phyloP scores from a whole-genome alignment of 768 basidiomycete genomes.

The Imleria badia region DNA sequence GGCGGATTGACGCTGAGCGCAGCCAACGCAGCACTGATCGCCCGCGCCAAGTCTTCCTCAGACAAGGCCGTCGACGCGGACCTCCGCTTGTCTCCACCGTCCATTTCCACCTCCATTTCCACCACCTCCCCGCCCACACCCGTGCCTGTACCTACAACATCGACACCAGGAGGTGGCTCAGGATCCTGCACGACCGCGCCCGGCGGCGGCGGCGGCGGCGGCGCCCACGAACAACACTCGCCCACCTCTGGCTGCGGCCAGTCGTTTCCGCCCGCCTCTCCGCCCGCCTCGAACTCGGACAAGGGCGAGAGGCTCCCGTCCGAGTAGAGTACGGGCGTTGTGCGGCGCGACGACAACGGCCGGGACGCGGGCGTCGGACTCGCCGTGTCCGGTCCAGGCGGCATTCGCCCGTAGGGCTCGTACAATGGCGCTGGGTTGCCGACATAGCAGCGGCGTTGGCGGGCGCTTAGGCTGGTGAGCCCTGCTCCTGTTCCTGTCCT shows the following conservation, averaged over 20 bases:
- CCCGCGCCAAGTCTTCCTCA: slow-evolving; percentile 20
- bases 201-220: slow-evolving; percentile 1
- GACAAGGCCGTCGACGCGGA: slow-evolving; percentile 14
- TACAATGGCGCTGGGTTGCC: slow-evolving; percentile 17
- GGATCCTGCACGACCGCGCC: neutral
- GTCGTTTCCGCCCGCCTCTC: neutral
- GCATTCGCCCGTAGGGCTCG: slow-evolving; percentile 24
- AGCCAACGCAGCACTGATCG: slow-evolving; percentile 24
- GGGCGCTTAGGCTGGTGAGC: too few species aligned
- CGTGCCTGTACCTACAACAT: neutral
- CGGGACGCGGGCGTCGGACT: neutral
- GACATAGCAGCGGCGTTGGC: slow-evolving; percentile 17
- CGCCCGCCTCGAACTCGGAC: slow-evolving; percentile 2
- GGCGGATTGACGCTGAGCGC: slow-evolving; percentile 5
- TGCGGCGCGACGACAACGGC: slow-evolving; percentile 1
- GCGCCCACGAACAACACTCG: slow-evolving; percentile 29
- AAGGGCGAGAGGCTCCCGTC: slow-evolving; percentile 14
- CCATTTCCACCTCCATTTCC: neutral
- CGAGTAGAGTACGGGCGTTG: slow-evolving; percentile 11
- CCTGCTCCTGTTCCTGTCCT: too few species aligned
- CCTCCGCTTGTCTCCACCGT: neutral
- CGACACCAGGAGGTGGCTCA: neutral
- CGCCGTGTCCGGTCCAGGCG: neutral
- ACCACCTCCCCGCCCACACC: neutral
- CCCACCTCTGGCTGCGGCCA: slow-evolving; percentile 36